These are phyloP conservation scores for Phytophthora sp. DNA, from an alignment of 352 stramenopile species.

Conservation along the genomic window DNA sequence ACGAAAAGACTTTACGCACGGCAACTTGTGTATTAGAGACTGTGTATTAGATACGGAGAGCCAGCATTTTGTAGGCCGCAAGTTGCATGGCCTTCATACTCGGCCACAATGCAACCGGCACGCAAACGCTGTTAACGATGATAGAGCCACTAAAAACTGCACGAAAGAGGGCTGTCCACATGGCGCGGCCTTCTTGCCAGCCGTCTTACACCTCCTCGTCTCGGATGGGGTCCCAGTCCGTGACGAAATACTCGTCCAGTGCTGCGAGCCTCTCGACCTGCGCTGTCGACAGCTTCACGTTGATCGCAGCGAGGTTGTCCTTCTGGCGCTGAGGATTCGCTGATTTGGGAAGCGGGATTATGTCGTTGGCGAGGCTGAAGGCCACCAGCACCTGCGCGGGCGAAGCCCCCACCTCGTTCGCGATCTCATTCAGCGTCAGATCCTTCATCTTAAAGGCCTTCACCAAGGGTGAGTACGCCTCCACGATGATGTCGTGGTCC, in stretches of 20 bases:
- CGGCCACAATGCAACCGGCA: no score
- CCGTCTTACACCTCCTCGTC: slow-evolving; percentile 42
- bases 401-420: slow-evolving; percentile 36
- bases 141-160: no score
- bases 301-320: slow-evolving; percentile 55
- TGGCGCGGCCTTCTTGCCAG: no score
- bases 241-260: slow-evolving; percentile 55
- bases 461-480: slow-evolving; percentile 68
- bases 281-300: slow-evolving; percentile 36
- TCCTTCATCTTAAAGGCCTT: slow-evolving; percentile 50
- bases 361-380: slow-evolving; percentile 57
- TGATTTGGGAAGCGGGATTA: slow-evolving; percentile 70
- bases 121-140: no score
- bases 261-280: slow-evolving; percentile 46
- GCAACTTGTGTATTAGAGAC: no score
- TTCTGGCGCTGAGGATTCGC: slow-evolving; percentile 49
- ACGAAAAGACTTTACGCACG: no score
- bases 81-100: no score
- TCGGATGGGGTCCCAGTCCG: slow-evolving; percentile 57
- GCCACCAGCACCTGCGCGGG: slow-evolving; percentile 61
- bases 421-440: slow-evolving; percentile 40
- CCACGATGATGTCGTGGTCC: slow-evolving; percentile 46
- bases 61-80: no score
- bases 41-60: no score
- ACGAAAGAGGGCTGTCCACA: no score